Percentiles rank a stretch among this genome's conserved stretches.
These are phyloP conservation scores for Ceratocystis harringtonii DNA, from an alignment of 2,329 filamentous ascomycete genomes.

Conservation along the genomic window DNA sequence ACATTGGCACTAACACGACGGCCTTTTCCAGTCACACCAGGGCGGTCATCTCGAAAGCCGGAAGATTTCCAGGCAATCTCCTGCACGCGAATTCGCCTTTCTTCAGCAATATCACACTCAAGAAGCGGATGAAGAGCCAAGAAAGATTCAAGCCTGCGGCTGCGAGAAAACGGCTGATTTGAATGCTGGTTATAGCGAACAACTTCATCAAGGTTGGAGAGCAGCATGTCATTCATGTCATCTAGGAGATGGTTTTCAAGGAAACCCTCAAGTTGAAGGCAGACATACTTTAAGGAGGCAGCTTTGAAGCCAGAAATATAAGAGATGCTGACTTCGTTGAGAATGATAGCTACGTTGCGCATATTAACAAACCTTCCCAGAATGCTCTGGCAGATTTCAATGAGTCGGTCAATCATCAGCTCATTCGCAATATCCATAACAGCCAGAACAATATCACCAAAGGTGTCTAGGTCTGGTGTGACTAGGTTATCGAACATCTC, in stretches of 20 bases:
- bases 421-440: conserved; percentile 85
- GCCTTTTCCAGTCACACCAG: conserved; percentile 30
- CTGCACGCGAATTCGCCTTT: conserved; percentile 54
- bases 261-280: conserved; percentile 78
- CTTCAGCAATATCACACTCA: conserved; percentile 50
- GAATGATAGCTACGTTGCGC: conserved; percentile 68
- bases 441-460: conserved; percentile 78
- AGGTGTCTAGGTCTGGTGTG: conserved; percentile 58
- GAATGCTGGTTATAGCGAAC: conserved; percentile 72
- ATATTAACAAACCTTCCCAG: conserved; percentile 73
- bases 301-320: conserved; percentile 76
- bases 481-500: conserved; percentile 70
- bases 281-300: conserved; percentile 77
- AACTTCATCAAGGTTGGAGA: conserved; percentile 63
- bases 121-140: conserved; percentile 48
- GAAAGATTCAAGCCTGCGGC: conserved; percentile 47
- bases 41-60: conserved; percentile 36
- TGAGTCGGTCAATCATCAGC: conserved; percentile 82
- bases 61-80: conserved; percentile 56
- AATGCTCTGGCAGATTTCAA: conserved; percentile 73
- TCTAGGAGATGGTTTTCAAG: conserved; percentile 80
- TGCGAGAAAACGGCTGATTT: conserved; percentile 61
- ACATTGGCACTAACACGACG: neutral
- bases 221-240: conserved; percentile 69
- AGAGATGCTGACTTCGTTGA: conserved; percentile 76